These are phyloP conservation scores for Lizanozyma gosingica DNA, from an alignment of 1,139 yeast genomes.

Conservation along the genomic window DNA sequence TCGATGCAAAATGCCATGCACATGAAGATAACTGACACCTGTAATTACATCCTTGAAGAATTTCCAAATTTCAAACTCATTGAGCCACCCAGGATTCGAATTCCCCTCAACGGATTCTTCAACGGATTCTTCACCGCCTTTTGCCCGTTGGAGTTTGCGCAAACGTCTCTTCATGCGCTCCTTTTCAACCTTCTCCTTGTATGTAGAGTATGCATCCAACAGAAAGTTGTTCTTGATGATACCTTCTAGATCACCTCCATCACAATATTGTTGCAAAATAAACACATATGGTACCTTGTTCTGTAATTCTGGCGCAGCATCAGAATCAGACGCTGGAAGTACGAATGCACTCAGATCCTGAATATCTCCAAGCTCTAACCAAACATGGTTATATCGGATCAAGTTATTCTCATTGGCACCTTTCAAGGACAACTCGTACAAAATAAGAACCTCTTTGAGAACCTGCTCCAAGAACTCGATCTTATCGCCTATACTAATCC, in stretches of 20 bases:
- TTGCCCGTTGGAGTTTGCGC: constrained; percentile 2
- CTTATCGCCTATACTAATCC: constrained; percentile 76
- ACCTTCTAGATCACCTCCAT: constrained; percentile 79
- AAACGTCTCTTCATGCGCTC: constrained; percentile 17
- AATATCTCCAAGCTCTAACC: constrained; percentile 71
- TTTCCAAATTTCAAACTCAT: constrained; percentile 40
- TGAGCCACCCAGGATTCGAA: constrained; percentile 16
- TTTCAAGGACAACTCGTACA: constrained; percentile 35
- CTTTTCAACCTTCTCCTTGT: constrained; percentile 20
- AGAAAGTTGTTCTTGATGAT: constrained; percentile 34
- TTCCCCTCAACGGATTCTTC: constrained; percentile 24
- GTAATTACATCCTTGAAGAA: constrained; percentile 58
- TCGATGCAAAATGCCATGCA: constrained; percentile 68
- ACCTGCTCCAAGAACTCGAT: constrained; percentile 60
- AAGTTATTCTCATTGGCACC: constrained; percentile 47
- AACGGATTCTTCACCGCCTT: constrained; percentile 14
- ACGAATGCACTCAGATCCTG: constrained; percentile 32
- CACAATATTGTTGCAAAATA: constrained; percentile 78
- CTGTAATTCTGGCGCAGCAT: constrained; percentile 33
- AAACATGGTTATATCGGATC: constrained; percentile 82
- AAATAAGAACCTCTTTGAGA: constrained; percentile 65
- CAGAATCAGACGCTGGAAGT: constrained; percentile 10
- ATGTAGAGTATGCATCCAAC: constrained; percentile 14
- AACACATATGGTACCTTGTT: constrained; percentile 66
- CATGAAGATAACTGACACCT: constrained; percentile 68